Evolutionary conservation across 305 asterid genomes (phyloP).

Genomic region (Solanum hybrid): DNA sequence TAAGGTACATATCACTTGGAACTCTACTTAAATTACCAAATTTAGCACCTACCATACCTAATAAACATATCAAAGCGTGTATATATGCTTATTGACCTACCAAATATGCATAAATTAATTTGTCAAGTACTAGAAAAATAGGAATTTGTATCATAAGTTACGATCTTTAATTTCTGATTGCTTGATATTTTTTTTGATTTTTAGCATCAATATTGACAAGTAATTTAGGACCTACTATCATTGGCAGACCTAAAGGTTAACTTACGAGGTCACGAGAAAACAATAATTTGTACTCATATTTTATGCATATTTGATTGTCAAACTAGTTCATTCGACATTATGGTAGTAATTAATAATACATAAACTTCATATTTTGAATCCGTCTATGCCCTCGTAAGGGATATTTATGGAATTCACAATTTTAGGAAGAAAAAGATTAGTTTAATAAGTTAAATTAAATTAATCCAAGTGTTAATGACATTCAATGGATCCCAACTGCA

Average conservation of each 20-base stretch:
- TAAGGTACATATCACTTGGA: neutral
- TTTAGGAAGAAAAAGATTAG: neutral
- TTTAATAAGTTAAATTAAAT: neutral
- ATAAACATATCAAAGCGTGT: neutral
- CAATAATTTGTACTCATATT: neutral
- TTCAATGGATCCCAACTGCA: constrained; percentile 4
- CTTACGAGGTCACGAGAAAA: neutral
- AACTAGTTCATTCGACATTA: neutral
- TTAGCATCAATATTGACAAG: neutral
- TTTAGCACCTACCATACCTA: neutral
- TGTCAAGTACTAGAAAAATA: neutral
- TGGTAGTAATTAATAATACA: neutral
- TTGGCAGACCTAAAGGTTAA: neutral
- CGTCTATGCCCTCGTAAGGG: no score
- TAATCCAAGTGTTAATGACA: neutral
- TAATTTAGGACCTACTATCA: neutral
- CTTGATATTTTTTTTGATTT: no score
- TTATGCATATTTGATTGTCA: neutral
- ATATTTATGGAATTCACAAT: neutral
- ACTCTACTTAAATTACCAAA: neutral
- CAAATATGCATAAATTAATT: neutral
- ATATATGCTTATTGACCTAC: neutral
- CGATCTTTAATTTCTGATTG: neutral
- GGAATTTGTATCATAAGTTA: neutral
- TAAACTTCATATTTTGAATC: neutral